Evolutionary conservation across 164 flowering plant genomes (phyloP), one percentile per base, ranked within the genome.

Genomic region (Aristolochia californica): DNA sequence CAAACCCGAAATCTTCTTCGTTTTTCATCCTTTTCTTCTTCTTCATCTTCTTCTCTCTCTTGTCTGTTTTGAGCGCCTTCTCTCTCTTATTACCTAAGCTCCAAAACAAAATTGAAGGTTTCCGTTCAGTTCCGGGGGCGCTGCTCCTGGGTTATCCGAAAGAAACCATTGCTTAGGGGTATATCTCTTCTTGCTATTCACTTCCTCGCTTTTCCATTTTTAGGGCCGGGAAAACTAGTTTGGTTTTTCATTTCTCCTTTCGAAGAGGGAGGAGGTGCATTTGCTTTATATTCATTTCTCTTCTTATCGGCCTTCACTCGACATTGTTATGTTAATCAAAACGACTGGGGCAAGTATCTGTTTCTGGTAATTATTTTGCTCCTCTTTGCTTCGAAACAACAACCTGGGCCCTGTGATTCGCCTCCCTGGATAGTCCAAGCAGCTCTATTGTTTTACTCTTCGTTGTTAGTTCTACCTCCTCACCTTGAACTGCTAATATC

Each of bases 1-100:
- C 71, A 75, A 64, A 66, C 61, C 43, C 15, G 60, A 56, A 75
- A 61, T 52, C 59, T 69, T 54, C 68, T 62, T 48, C 53, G 23
- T 23, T 56, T 11, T 34, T 34, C 40, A 13, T 26, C 45, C 27
- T n/a, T n/a, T n/a, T n/a, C n/a, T n/a, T 53, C 26, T 20, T 69
- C 34, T 60, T 49, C 55, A 16, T 30, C 22, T 66, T 21, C 51
- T 63, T 27, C 47, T 13, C 23, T 50, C 62, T 45, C n/a, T n/a
- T n/a, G 22, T 48, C 22, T 48, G 10, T 3, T 47, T 0, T 47
- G n/a, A n/a, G n/a, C n/a, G n/a, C n/a, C n/a, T n/a, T n/a, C n/a
- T n/a, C n/a, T n/a, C n/a, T n/a, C n/a, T n/a, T n/a, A n/a, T n/a
- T n/a, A n/a, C 5, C 18, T n/a, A n/a, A n/a, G n/a, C n/a, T n/a